Percentiles rank a stretch among this genome's conserved stretches.
phyloP scores from a whole-genome alignment of 2,329 filamentous ascomycete species.

The Fusarium liriodendri region DNA sequence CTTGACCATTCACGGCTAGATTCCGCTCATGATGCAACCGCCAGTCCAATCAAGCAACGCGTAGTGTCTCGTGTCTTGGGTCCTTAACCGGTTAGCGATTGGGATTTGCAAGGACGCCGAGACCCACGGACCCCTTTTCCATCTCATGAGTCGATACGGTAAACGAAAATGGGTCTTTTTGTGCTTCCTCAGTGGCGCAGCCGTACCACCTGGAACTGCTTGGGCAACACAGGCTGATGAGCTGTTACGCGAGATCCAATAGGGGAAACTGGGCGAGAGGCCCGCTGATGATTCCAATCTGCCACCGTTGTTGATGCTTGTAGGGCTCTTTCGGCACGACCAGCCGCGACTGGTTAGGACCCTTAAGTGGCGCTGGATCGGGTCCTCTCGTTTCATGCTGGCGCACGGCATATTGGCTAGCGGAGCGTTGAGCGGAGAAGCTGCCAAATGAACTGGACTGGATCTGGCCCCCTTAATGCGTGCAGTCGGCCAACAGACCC shows the following conservation, averaged over 20 bases:
- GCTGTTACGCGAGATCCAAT: neutral
- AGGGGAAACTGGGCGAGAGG: neutral
- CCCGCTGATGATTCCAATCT: neutral
- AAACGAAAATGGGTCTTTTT: slow-evolving; percentile 3
- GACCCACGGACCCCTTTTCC: neutral
- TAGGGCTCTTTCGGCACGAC: neutral
- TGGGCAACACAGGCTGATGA: neutral
- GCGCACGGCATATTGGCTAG: neutral
- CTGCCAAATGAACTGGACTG: neutral
- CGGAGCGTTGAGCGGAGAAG: neutral
- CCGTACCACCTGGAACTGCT: neutral
- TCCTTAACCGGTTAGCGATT: neutral
- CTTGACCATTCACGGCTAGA: neutral
- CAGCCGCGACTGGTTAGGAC: neutral
- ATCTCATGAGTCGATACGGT: slow-evolving; percentile 3
- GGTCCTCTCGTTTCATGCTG: neutral
- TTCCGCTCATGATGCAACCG: neutral
- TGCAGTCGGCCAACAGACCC: neutral
- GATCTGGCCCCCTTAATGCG: neutral
- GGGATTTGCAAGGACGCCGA: neutral
- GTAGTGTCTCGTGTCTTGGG: neutral
- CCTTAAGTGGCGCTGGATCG: neutral
- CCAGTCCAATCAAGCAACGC: neutral
- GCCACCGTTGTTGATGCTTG: neutral
- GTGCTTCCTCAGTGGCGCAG: neutral